Evolutionary conservation across 495 filamentous ascomycete species (phyloP).

Genomic region (Talaromyces ruber): DNA sequence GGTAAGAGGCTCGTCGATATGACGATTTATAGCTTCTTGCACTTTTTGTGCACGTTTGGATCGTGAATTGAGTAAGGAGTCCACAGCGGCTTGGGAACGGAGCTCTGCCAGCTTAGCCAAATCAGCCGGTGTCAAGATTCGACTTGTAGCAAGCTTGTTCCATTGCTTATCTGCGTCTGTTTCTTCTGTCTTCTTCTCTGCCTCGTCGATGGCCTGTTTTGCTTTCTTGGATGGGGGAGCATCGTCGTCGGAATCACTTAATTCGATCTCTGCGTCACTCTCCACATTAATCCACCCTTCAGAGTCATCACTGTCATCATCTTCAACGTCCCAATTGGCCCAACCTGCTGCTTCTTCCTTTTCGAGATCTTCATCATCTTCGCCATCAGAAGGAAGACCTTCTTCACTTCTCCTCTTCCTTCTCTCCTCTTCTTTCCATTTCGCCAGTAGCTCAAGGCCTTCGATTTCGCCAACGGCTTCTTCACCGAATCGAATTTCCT

Average conservation of each 20-base stretch:
- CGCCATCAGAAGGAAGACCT: conserved; percentile 48
- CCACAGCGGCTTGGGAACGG: conserved; percentile 58
- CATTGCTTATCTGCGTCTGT: conserved; percentile 16
- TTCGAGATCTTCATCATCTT: conserved; percentile 45
- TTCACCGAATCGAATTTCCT: conserved; percentile 68
- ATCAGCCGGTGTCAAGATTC: conserved; percentile 86
- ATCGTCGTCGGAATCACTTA: conserved; percentile 64
- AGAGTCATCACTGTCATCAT: conserved; percentile 66
- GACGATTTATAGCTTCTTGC: conserved; percentile 41
- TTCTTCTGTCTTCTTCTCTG: conserved; percentile 10
- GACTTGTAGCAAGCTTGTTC: conserved; percentile 65
- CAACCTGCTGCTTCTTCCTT: conserved; percentile 61
- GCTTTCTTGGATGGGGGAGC: conserved; percentile 55
- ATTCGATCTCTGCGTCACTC: conserved; percentile 70
- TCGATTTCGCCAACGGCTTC: conserved; percentile 77
- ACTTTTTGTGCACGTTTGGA: conserved; percentile 25
- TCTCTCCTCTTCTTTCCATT: conserved; percentile 88
- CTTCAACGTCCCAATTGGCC: conserved; percentile 79
- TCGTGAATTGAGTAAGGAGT: conserved; percentile 43
- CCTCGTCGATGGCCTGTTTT: conserved; percentile 16
- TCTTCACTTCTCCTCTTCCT: conserved; percentile 59
- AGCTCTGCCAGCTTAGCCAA: conserved; percentile 88
- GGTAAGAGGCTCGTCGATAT: conserved; percentile 76
- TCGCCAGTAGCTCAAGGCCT: conserved; percentile 82
- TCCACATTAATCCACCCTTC: conserved; percentile 90